A percentile compares a stretch with the other conserved stretches of the same genome.
Conservation (phyloP, 2,329 filamentous ascomycete species). For the Fusarium haematococcum region DNA sequence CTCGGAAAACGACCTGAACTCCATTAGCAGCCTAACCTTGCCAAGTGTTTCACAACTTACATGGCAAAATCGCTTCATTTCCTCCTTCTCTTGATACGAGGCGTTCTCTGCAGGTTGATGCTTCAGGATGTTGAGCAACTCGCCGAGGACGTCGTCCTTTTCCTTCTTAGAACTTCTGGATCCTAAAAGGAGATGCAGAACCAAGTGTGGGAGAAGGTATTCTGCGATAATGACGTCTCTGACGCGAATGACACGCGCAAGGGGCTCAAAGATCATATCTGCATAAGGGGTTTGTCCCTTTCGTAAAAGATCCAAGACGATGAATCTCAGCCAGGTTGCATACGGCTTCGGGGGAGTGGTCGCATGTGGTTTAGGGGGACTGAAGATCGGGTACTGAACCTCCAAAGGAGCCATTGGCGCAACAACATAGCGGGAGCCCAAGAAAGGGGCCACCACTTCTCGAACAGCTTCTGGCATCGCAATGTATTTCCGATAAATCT, state of each 20-base stretch:
- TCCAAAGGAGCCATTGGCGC: constrained; percentile 68
- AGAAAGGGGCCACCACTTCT: constrained; percentile 87
- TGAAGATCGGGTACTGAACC: constrained; percentile 83
- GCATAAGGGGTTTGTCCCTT: constrained; percentile 81
- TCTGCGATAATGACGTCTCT: constrained; percentile 88
- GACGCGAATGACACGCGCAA: constrained; percentile 84
- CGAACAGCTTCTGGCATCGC: constrained; percentile 80
- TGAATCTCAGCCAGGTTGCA: constrained; percentile 81
- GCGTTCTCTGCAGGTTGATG: constrained; percentile 65
- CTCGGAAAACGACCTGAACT: constrained; percentile 82
- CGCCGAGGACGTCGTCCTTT: constrained; percentile 73
- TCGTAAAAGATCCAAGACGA: constrained; percentile 85
- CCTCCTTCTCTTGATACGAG: constrained; percentile 74
- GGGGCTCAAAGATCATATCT: constrained; percentile 81
- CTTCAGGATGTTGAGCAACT: constrained; percentile 80
- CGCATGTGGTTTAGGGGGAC: constrained; percentile 73
- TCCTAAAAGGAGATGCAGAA: constrained; percentile 84
- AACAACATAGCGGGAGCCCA: constrained; percentile 85
- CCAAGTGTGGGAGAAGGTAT: constrained; percentile 89
- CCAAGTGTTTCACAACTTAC: constrained; percentile 59
- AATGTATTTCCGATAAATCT: constrained; percentile 80
- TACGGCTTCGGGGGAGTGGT: constrained; percentile 71
- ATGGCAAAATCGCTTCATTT: constrained; percentile 88
- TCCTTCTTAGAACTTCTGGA: constrained; percentile 71
- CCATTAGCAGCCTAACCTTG: constrained; percentile 24